These are phyloP conservation scores for Phalaenopsis equestris DNA, from an alignment of 106 monocot genomes.

Conservation along the genomic window DNA sequence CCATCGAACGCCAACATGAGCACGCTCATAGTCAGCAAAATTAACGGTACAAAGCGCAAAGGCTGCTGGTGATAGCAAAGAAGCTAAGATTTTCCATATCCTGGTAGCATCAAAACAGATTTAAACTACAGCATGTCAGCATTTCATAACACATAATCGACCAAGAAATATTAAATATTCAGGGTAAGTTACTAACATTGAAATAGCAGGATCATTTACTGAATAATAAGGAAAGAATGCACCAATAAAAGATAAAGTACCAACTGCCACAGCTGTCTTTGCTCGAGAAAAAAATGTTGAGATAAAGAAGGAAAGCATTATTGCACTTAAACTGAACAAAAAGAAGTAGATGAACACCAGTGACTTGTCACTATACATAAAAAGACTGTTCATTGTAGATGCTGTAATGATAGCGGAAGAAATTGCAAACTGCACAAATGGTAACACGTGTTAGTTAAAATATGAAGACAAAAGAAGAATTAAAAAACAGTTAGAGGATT, in stretches of 20 bases:
- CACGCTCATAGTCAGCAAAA: slow-evolving; percentile 97
- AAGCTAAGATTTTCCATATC: slow-evolving; percentile 69
- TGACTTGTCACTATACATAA: slow-evolving; percentile 81
- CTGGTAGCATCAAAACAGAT: slow-evolving; percentile 25
- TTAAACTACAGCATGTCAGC: slow-evolving; percentile 2
- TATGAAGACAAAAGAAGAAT: background rate
- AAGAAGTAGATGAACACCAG: slow-evolving; percentile 85
- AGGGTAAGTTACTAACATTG: slow-evolving; percentile 44
- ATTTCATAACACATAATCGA: background rate
- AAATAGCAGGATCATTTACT: slow-evolving; percentile 67
- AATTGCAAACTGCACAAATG: slow-evolving; percentile 68
- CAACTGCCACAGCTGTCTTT: slow-evolving; percentile 92
- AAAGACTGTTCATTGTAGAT: slow-evolving; percentile 83
- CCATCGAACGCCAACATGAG: slow-evolving; percentile 94
- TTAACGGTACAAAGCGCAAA: slow-evolving; percentile 90
- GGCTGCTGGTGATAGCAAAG: slow-evolving; percentile 82
- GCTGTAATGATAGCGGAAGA: slow-evolving; percentile 77
- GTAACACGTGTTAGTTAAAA: background rate
- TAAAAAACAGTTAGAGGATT: background rate
- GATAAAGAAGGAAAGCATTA: slow-evolving; percentile 83
- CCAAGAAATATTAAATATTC: background rate
- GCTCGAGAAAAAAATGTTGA: slow-evolving; percentile 90
- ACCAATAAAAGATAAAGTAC: slow-evolving; percentile 81
- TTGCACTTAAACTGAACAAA: slow-evolving; percentile 70
- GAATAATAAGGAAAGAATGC: slow-evolving; percentile 87